These are phyloP conservation scores for Physcomitrellopsis africana DNA, from an alignment of 225 moss, liverwort and hornwort species.

Conservation along the genomic window DNA sequence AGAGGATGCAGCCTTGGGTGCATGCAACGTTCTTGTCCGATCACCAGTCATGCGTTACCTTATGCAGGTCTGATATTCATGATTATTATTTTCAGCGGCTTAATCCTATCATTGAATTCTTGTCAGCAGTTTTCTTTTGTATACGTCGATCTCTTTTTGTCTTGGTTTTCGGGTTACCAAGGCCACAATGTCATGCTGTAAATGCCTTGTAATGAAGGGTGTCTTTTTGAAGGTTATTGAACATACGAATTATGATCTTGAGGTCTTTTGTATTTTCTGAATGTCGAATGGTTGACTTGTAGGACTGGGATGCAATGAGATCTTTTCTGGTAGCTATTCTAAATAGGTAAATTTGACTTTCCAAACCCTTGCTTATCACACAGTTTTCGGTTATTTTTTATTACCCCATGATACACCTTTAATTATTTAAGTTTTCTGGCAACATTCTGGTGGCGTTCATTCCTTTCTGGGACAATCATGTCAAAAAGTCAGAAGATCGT, in stretches of 20 bases:
- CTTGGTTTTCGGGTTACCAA: neutral
- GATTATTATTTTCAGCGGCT: neutral
- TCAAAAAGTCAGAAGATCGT: neutral
- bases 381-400: neutral
- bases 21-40: constrained; percentile 67
- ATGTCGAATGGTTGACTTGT: constrained; percentile 33
- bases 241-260: constrained; percentile 2
- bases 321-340: constrained; percentile 76
- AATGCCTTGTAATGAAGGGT: constrained; percentile 8
- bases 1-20: constrained; percentile 84
- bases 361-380: neutral
- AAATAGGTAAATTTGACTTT: constrained; percentile 46
- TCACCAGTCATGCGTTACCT: constrained; percentile 64
- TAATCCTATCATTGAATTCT: neutral
- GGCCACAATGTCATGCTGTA: neutral
- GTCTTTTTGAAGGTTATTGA: constrained; percentile 8
- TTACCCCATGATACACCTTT: constrained; percentile 3
- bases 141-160: neutral
- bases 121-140: neutral
- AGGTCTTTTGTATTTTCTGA: constrained; percentile 10
- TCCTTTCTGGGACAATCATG: neutral
- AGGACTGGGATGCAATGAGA: constrained; percentile 85
- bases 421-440: neutral
- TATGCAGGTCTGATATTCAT: constrained; percentile 56
- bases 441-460: neutral